Base-by-base conservation (phyloP, 140 eudicot genomes). In the Senecio squalidus region DNA sequence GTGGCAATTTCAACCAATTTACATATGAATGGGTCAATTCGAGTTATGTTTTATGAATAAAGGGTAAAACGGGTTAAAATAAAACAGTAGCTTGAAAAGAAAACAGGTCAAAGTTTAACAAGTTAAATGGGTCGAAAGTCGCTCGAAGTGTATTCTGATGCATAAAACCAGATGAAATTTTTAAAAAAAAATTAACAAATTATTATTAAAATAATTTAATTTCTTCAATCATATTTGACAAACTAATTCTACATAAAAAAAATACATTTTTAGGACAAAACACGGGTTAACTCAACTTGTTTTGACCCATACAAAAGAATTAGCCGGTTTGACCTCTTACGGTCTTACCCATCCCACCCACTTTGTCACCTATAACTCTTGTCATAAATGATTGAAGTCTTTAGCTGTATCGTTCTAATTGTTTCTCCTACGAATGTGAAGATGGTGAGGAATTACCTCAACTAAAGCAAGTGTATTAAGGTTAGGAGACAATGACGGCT, bases 401-500 rank as follows among this genome's bases (percentile, higher is more conserved):
- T 31, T 31, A 31, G 38, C 4, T 31, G 8, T 4, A 31, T 31
- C 38, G 9, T 1, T 31, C 24, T 10, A 16, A 23, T 44, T 44
- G 23, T 22, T 11, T 13, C 33, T 49, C 31, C 9, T 0, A 49
- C 10, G 33, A 22, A 49, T 49, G 33, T n/a, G 60, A 18, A 52
- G 25, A 33, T 21, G 9, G 25, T 14, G 13, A 51, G 29, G 30
- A 46, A 58, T 62, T 70, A 89, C 97, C 92, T 91, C 98, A 64
- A 91, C 88, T 44, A 91, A 52, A 30, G 96, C 96, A 77, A 91
- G 88, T 17, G 98, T 91, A 50, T 91, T 81, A 36, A 91, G 96
- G 74, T 91, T 91, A 58, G 96, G 98, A 62, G 96, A 91, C 54
- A 91, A 63, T 59, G 96, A 86, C 25, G 96, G 98, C 60, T 91